These are phyloP conservation scores for Dothideomycetes sp. DNA, from an alignment of 2,329 filamentous ascomycete genomes.

Conservation along the genomic window DNA sequence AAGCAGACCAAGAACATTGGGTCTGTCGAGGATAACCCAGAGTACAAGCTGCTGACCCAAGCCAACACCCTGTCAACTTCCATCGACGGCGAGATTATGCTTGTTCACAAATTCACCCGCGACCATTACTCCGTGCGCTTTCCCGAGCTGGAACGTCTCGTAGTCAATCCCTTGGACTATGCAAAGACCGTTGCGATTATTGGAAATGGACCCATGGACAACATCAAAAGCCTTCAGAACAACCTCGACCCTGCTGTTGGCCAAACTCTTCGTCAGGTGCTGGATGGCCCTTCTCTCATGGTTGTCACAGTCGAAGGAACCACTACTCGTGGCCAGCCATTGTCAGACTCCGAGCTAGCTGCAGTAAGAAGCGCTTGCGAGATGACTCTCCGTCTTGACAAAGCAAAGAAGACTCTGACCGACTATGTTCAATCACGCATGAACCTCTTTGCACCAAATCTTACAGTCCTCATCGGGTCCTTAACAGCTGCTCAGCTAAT, in stretches of 20 bases:
- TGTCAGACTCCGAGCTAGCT: slow-evolving; percentile 64
- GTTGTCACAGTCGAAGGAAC: slow-evolving; percentile 92
- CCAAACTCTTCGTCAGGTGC: slow-evolving; percentile 62
- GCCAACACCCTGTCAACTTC: slow-evolving; percentile 83
- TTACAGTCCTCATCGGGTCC: slow-evolving; percentile 82
- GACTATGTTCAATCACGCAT: slow-evolving; percentile 96
- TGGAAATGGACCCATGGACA: slow-evolving; percentile 82
- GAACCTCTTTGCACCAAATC: slow-evolving; percentile 88
- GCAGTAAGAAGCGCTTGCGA: slow-evolving; percentile 69
- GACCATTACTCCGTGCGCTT: slow-evolving; percentile 94
- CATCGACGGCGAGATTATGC: slow-evolving; percentile 83
- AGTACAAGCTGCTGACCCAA: slow-evolving; percentile 79
- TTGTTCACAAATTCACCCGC: slow-evolving; percentile 91
- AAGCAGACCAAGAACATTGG: slow-evolving; percentile 58
- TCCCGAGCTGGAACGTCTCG: slow-evolving; percentile 79
- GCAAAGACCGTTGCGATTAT: slow-evolving; percentile 90
- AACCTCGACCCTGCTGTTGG: slow-evolving; percentile 70
- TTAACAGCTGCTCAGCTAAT: slow-evolving; percentile 93
- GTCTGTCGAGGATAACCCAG: slow-evolving; percentile 82
- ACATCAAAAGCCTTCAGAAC: slow-evolving; percentile 68
- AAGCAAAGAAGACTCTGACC: slow-evolving; percentile 74
- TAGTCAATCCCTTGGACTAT: slow-evolving; percentile 88
- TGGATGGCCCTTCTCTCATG: slow-evolving; percentile 88
- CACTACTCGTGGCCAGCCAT: slow-evolving; percentile 69
- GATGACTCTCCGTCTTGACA: slow-evolving; percentile 79